Percentiles rank a stretch among this genome's conserved stretches.
These are phyloP conservation scores for Leishmania braziliensis DNA, from an alignment of 208 protist species.

Conservation along the genomic window DNA sequence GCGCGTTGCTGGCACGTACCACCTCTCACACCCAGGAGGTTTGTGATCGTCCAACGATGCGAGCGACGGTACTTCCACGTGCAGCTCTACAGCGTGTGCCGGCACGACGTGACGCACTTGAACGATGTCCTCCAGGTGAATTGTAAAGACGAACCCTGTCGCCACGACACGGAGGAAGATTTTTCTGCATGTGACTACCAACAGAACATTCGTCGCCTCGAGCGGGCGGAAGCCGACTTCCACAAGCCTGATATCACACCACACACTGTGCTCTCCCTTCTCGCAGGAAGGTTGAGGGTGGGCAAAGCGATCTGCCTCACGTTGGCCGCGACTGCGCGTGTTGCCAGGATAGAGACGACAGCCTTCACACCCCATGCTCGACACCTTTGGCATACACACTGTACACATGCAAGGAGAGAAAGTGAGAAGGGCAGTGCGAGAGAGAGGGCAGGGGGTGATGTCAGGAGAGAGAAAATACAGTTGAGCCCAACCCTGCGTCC, in stretches of 20 bases:
- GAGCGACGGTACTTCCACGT: constrained; percentile 19
- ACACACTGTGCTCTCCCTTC: constrained; percentile 37
- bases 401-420: neutral
- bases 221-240: constrained; percentile 53
- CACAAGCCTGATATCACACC: constrained; percentile 45
- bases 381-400: neutral
- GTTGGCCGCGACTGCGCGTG: constrained; percentile 14
- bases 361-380: neutral
- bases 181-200: constrained; percentile 40
- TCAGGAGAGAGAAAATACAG: neutral
- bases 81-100: constrained; percentile 31
- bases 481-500: neutral
- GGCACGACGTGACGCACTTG: constrained; percentile 18
- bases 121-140: constrained; percentile 40
- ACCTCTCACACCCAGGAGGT: neutral
- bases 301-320: constrained; percentile 4
- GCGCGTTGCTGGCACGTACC: neutral
- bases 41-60: neutral
- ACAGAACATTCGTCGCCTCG: constrained; percentile 38
- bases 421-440: neutral
- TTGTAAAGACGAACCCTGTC: constrained; percentile 55
- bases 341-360: constrained; percentile 1
- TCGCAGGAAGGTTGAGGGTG: neutral
- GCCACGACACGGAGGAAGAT: constrained; percentile 46
- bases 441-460: neutral